Conservation (phyloP, 257 asterid genomes). For the Solanum gracilifrons region DNA sequence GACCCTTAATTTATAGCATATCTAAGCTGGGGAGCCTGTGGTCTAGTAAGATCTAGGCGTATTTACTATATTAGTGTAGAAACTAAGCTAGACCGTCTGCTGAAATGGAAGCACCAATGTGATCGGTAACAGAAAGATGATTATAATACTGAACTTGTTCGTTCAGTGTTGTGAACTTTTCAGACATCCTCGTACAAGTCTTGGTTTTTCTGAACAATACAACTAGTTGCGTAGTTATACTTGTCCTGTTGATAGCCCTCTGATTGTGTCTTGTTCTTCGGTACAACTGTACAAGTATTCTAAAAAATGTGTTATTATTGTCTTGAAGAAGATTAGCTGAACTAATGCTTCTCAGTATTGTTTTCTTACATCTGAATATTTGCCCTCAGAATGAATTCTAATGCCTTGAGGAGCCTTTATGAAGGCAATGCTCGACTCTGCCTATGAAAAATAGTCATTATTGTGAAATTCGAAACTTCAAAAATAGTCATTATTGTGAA, state of each 20-base stretch:
- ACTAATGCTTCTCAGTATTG: not conserved
- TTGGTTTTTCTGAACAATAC: not conserved
- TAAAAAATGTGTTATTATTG: not conserved
- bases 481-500: too few species aligned
- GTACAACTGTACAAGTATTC: not conserved
- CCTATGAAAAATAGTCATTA: not conserved
- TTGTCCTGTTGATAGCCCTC: not conserved
- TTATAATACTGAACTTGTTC: not conserved
- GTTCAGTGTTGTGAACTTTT: not conserved
- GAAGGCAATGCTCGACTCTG: not conserved
- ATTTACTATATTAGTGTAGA: not conserved
- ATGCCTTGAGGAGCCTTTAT: too few species aligned
- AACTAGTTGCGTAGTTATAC: not conserved
- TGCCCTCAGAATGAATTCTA: not conserved
- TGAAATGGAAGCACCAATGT: not conserved
- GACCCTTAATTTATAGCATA: constrained; percentile 38
- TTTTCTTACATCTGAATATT: not conserved
- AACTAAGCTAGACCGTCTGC: not conserved
- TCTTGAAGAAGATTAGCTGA: not conserved
- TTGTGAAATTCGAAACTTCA: not conserved
- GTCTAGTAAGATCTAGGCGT: not conserved
- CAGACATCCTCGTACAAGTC: not conserved
- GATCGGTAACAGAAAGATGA: not conserved
- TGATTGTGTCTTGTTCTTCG: not conserved
- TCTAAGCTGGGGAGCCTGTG: not conserved